A percentile compares a stretch with the other conserved stretches of the same genome.
Conservation (phyloP, 2,329 filamentous ascomycete genomes). For the Intubia oerlemansii region DNA sequence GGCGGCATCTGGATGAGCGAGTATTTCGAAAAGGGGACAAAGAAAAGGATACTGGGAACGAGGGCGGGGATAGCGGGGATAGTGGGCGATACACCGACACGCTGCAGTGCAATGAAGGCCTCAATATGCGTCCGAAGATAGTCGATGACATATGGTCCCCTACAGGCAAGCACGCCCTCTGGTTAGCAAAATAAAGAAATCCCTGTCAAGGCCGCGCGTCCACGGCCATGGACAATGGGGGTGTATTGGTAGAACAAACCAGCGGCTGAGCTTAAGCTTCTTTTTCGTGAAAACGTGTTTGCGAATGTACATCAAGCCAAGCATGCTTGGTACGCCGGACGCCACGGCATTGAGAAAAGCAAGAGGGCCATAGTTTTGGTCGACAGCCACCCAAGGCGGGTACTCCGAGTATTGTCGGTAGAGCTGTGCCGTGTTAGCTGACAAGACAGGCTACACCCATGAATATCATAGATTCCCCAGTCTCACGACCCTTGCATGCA, state of each 20-base stretch:
- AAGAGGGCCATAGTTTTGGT: background rate
- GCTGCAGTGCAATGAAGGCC: no score
- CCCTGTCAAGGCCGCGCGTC: background rate
- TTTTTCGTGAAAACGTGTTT: no score
- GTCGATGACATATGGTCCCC: conserved; percentile 2
- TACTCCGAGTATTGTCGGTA: background rate
- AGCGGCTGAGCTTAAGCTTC: no score
- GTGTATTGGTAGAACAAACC: no score
- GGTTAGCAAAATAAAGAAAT: background rate
- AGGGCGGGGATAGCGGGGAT: conserved; percentile 16
- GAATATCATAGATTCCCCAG: no score
- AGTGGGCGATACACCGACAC: conserved; percentile 26
- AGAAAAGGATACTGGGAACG: conserved; percentile 17
- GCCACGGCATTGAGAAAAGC: background rate
- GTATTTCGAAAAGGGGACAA: conserved; percentile 28
- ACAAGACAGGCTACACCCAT: no score
- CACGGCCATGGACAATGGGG: no score
- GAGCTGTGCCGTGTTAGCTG: background rate
- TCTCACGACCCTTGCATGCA: no score
- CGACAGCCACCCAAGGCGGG: background rate
- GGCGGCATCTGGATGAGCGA: conserved; percentile 28
- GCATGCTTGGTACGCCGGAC: background rate
- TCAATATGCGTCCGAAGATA: conserved; percentile 28
- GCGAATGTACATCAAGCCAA: no score
- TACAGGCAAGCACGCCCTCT: no score